phyloP scores from a whole-genome alignment of 106 monocot genomes.

The Dactylorhiza incarnata region DNA sequence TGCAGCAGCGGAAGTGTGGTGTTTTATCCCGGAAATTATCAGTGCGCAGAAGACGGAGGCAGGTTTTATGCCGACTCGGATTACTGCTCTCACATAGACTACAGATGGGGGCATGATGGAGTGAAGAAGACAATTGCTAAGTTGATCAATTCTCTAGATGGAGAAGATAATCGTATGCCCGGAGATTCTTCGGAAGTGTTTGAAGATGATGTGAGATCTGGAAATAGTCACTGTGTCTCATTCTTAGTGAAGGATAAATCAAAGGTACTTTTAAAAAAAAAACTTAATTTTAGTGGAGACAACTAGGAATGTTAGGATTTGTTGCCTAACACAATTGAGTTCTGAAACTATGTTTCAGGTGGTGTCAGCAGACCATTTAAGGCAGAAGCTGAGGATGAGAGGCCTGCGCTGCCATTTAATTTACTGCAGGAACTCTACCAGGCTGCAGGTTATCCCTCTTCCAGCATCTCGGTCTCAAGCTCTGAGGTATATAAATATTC shows the following conservation, averaged over 20 bases:
- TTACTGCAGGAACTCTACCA: conserved; percentile 67
- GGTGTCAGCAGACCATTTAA: conserved; percentile 43
- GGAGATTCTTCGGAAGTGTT: conserved; percentile 1
- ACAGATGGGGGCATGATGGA: conserved; percentile 61
- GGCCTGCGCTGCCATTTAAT: conserved; percentile 79
- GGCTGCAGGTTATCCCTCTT: conserved; percentile 80
- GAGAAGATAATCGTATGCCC: not conserved
- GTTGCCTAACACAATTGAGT: too few species aligned
- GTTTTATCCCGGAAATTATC: conserved; percentile 44
- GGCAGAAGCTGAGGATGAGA: conserved; percentile 60
- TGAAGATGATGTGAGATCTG: conserved; percentile 37
- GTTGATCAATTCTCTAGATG: conserved; percentile 19
- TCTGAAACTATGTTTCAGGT: conserved; percentile 20
- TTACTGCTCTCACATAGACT: conserved; percentile 53
- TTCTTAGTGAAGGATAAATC: conserved; percentile 47
- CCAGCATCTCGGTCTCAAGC: conserved; percentile 85
- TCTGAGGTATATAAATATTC: conserved; percentile 38
- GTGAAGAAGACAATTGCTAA: conserved; percentile 42
- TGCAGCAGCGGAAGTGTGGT: conserved; percentile 62
- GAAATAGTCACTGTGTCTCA: conserved; percentile 55
- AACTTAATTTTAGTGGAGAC: too few species aligned
- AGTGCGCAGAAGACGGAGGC: conserved; percentile 21
- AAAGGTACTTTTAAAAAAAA: conserved; percentile 42
- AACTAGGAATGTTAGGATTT: too few species aligned
- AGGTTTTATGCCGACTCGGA: conserved; percentile 47